Evolutionary conservation across 768 basidiomycete genomes (phyloP), one percentile per base, ranked within the genome.

Genomic region (Tylopilus felleus): DNA sequence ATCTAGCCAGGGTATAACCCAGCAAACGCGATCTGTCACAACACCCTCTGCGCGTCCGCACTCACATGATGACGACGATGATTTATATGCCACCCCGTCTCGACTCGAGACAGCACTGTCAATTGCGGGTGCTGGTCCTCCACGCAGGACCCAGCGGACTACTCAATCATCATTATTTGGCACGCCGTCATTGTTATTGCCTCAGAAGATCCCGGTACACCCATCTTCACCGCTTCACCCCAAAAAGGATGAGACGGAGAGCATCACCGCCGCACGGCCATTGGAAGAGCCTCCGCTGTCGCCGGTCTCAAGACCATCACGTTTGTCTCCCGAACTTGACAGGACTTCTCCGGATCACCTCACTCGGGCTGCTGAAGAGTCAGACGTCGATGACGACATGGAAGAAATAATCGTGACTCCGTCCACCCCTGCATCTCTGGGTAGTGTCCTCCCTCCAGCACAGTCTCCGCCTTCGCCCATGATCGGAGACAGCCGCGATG

Each of bases 51-150:
- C 47, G 5, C 58, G 10, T 38, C 33, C 42, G 38, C 35, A 27
- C 8, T n/a, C 49, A 19, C 41, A 61, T 27, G 57, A 65, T 42
- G 71, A 73, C 14, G 75, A 76, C 31, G 77, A 80, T 8, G 80
- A 83, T 47, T 68, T 81, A 19, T 77, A 77, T 22, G 71, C 77
- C 29, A 77, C 78, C 3, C 83, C 79, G 1, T 76, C 77, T 21
- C 76, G 84, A 19, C 70, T 89, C n/a, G 84, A 84, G 60, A 86
- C 85, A 1, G 83, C 79, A 1, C 68, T 90, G 27, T 78, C 86
- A 10, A 82, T 90, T 40, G 88, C 81, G 17, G 84, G 84, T 49
- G 77, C 85, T 8, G 76, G 77, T 6, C 74, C 75, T 14, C 67
- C 69, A 10, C 68, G 60, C 43, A 63, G 36, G 27, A 25, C 53